Evolutionary conservation across 1,284 basidiomycete genomes (phyloP), one percentile per base, ranked within the genome.

Genomic region (Boletus holoroseus): DNA sequence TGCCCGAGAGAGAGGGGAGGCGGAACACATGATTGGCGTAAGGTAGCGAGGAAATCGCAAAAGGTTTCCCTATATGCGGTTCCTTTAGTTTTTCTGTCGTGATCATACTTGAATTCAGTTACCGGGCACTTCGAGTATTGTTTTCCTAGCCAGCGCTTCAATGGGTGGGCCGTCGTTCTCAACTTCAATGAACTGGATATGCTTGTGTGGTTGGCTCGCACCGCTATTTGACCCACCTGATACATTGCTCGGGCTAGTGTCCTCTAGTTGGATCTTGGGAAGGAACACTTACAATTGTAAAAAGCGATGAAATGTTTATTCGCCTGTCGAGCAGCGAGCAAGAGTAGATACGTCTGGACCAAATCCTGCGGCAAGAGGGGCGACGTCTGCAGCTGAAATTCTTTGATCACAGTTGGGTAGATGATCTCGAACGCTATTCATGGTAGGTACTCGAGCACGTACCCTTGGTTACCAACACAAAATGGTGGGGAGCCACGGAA

Each of bases 181-280:
- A 11, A 78, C 76, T 18, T 83, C 66, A 16, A 94, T 70, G 55
- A 93, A 85, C 67, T 94, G 91, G 18, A 94, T 62, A 65, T 94
- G 91, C 60, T 94, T 90, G 70, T 93, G 91, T 2, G 78, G 74
- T 70, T 94, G 91, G 66, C 88, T 91, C 7, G 92, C 91, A 31
- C 91, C 92, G 53, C 88, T 91, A 41, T 79, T 75, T 42, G 81
- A 75, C 5, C 91, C 91, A 58, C 89, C 88, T 87, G 50, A 36
- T 27, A 18, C 7, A 42, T 49, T 42, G 38, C 18, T 54, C 15
- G 26, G 24, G 28, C 7, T 11, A 16, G 27, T 22, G 22, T 41
- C 20, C 5, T 22, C 22, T 12, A 24, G 37, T 34, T 11, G 18
- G 30, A 37, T 26, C 26, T 31, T n/a, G 8, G 20, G 18, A 31